These are phyloP conservation scores for Pterulicium gracile DNA, from an alignment of 1,284 basidiomycete species.

Conservation along the genomic window DNA sequence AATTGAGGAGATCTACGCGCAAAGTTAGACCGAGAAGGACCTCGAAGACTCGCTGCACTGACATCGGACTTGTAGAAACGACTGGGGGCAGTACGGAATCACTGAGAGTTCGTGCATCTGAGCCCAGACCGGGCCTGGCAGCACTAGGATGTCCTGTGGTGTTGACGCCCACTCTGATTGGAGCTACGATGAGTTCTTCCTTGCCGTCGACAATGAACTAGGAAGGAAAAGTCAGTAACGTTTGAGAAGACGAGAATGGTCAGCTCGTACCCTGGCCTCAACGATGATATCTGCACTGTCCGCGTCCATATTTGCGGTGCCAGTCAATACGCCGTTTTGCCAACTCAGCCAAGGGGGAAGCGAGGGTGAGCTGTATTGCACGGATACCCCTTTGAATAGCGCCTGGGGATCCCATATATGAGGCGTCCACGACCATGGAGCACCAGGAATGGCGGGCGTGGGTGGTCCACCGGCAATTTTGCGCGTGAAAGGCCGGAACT, in stretches of 20 bases:
- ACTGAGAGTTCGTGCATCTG: slow-evolving; percentile 14
- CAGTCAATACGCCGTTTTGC: slow-evolving; percentile 72
- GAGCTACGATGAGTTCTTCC: slow-evolving; percentile 65
- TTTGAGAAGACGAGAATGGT: slow-evolving; percentile 9
- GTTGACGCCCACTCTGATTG: slow-evolving; percentile 53
- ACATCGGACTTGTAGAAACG: too few species aligned
- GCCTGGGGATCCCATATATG: slow-evolving; percentile 97
- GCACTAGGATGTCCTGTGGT: slow-evolving; percentile 53
- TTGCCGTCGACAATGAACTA: slow-evolving; percentile 65
- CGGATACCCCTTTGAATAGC: slow-evolving; percentile 68
- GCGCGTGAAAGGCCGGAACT: slow-evolving; percentile 86
- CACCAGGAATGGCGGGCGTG: slow-evolving; percentile 71
- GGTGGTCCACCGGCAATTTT: slow-evolving; percentile 78
- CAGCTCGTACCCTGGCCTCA: slow-evolving; percentile 57
- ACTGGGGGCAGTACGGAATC: not conserved
- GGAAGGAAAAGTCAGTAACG: slow-evolving; percentile 11
- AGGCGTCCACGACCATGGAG: slow-evolving; percentile 89
- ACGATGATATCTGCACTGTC: slow-evolving; percentile 63
- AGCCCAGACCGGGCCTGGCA: slow-evolving; percentile 9
- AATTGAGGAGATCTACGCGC: not conserved
- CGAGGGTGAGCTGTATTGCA: slow-evolving; percentile 70
- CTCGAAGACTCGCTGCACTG: too few species aligned
- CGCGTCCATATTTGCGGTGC: slow-evolving; percentile 61
- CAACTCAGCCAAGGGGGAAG: slow-evolving; percentile 84
- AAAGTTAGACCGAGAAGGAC: too few species aligned